Base-by-base conservation (phyloP, 805 yeast genomes). In the Starmerella roubikii region DNA sequence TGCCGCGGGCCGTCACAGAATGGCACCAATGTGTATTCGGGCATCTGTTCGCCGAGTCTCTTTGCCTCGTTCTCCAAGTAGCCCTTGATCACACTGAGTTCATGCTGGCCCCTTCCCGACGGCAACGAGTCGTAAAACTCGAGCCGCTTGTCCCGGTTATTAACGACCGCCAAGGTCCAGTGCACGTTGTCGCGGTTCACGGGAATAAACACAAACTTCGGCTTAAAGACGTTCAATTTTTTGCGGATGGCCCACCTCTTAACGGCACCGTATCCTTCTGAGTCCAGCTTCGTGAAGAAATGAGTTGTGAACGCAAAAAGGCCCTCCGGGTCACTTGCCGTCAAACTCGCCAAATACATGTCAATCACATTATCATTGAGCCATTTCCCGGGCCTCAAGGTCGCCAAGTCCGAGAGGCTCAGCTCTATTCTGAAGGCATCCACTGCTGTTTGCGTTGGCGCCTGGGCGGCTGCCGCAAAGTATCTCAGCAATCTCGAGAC, bases 341-440 rank as follows among this genome's bases (percentile, higher is more conserved):
- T 50, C 32, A 66, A 64, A 11, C 32, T 21, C 31, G 29, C 39
- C 52, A 86, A 64, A 55, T 78, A 88, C 50, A 76, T 78, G 54
- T 91, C 97, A 42, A 91, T 86, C 4, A 91, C 69, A 32, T 77
- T 81, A 58, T 91, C 98, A 55, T 91, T 91, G 23, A 91, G 67
- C 98, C 98, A 91, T 29, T 68, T 60, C 4, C 78, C 66, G 38
- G 78, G 80, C 8, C 68, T 60, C 25, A 91, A 62, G 0, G 95
- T 84, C 32, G 68, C 65, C 39, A 88, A 57, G 55, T 91, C 98
- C 25, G 71, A 60, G 0, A 70, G 69, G 3, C 76, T 65, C 22
- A 91, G 65, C 44, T 74, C 71, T 25, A 88, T 71, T 25, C 68
- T 67, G 69, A 78, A 74, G 0, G 95, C 82, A 54, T 84, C 94